Percentiles rank a stretch among this genome's conserved stretches.
Evolutionary conservation across 2,329 filamentous ascomycete species (phyloP).

Genomic region (Lomentospora prolificans): DNA sequence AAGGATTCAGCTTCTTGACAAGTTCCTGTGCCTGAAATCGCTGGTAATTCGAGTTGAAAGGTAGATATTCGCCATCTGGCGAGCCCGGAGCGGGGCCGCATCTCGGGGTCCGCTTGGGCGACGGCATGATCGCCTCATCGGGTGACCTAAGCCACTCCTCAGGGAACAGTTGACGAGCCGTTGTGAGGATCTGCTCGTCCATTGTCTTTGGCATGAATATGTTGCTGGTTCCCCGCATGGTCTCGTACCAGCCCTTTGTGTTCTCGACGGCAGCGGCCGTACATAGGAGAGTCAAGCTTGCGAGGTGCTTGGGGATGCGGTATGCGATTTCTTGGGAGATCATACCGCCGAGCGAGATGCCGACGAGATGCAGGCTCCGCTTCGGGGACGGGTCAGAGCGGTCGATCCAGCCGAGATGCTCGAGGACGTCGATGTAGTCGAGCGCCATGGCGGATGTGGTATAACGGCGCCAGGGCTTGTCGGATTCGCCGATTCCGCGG

Average conservation of each 20-base stretch:
- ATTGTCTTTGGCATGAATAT: conserved; percentile 61
- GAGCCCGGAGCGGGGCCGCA: conserved; percentile 21
- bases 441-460: conserved; percentile 77
- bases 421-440: conserved; percentile 61
- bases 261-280: conserved; percentile 53
- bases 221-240: conserved; percentile 37
- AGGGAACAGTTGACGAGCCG: conserved; percentile 58
- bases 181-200: conserved; percentile 54
- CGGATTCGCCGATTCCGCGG: conserved; percentile 70
- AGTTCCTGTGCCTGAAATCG: conserved; percentile 75
- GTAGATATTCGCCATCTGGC: conserved; percentile 29
- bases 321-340: conserved; percentile 71
- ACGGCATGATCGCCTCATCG: conserved; percentile 47
- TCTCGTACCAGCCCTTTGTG: conserved; percentile 32
- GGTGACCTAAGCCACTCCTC: conserved; percentile 50
- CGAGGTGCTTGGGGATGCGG: conserved; percentile 40
- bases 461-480: conserved; percentile 69
- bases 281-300: conserved; percentile 48
- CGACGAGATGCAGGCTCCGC: conserved; percentile 55
- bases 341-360: conserved; percentile 85
- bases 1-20: conserved; percentile 53
- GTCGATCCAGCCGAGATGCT: conserved; percentile 58
- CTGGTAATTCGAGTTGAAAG: conserved; percentile 68
- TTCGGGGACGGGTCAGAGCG: not conserved
- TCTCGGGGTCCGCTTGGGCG: conserved; percentile 28